Evolutionary conservation across 2,329 filamentous ascomycete genomes (phyloP), one percentile per base, ranked within the genome.

Genomic region (Dothistroma pini): DNA sequence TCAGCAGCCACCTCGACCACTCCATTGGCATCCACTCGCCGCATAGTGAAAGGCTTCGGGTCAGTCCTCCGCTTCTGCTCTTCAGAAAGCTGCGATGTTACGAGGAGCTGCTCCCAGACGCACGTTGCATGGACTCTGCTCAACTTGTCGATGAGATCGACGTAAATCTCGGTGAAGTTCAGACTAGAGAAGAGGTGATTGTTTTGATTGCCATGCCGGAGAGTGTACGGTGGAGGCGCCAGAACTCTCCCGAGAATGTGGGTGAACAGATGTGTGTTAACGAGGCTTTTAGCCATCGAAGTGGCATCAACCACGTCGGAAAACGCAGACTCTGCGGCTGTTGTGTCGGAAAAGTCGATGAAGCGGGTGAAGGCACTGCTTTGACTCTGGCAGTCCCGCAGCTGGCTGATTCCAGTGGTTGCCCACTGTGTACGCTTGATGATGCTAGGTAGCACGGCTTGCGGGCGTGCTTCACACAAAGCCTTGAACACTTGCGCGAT

Each of bases 81-180:
- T 41, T 86, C 82, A 0, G 93, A 91, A 54, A 96, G 88, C 56
- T 84, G 81, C 55, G 85, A 87, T 66, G 89, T 84, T 50, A 97
- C 80, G 0, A 88, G 79, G 38, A 93, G 89, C 66, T 96, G 90
- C 75, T 99, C 93, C 75, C 88, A 88, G n/a, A 96, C 82, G 61
- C 91, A 89, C 56, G 88, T 88, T 48, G 89, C 85, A 66, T 97
- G 83, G 16, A 99, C 78, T 25, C 87, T 86, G 3, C 91, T 92
- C 35, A 97, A 82, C 29, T 86, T 86, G 63, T 86, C 84, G 25
- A 96, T 83, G 41, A 97, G 78, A n/a, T 81, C 77, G 50, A 86
- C 80, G 72, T 96, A 96, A 73, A 91, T 88, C 73, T 97, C 93
- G 34, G 88, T 91, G 22, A 96, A 83, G 71, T 96, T 96, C 68